phyloP scores from a whole-genome alignment of 345 rosid species.

The Dovyalis caffra region DNA sequence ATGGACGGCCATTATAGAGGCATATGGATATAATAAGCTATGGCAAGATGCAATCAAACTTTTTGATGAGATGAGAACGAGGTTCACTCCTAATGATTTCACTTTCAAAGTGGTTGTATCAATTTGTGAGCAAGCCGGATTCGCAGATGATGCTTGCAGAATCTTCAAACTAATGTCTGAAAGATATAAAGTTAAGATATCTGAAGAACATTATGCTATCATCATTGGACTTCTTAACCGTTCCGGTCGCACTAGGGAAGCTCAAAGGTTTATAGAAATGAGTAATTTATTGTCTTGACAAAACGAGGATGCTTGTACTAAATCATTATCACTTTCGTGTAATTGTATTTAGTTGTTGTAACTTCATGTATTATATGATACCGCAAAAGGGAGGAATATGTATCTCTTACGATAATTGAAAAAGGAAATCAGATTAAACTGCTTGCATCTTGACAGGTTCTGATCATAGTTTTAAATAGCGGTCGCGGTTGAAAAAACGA shows the following conservation, averaged over 20 bases:
- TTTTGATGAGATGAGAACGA: slow-evolving; percentile 61
- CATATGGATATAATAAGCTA: slow-evolving; percentile 45
- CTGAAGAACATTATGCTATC: slow-evolving; percentile 36
- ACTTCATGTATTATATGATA: too few species aligned
- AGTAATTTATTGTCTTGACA: slow-evolving; percentile 19
- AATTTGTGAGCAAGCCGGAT: slow-evolving; percentile 71
- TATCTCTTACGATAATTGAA: too few species aligned
- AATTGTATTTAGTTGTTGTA: too few species aligned
- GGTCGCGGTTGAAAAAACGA: too few species aligned
- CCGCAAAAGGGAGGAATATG: too few species aligned
- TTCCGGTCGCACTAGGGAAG: slow-evolving; percentile 35
- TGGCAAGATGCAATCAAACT: slow-evolving; percentile 48
- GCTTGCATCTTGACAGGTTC: too few species aligned
- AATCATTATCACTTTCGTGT: too few species aligned
- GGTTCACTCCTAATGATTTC: slow-evolving; percentile 61
- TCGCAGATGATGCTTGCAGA: slow-evolving; percentile 59
- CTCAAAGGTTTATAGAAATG: slow-evolving; percentile 41
- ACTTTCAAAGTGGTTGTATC: slow-evolving; percentile 60
- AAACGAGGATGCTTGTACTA: not conserved
- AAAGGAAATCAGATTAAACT: too few species aligned
- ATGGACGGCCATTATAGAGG: slow-evolving; percentile 84
- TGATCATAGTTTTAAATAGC: too few species aligned
- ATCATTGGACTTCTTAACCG: slow-evolving; percentile 46
- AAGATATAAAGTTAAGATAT: slow-evolving; percentile 36
- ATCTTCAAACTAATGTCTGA: slow-evolving; percentile 52